Conservation (phyloP, 108 stramenopile genomes). For the Discostella stelligeroides region DNA sequence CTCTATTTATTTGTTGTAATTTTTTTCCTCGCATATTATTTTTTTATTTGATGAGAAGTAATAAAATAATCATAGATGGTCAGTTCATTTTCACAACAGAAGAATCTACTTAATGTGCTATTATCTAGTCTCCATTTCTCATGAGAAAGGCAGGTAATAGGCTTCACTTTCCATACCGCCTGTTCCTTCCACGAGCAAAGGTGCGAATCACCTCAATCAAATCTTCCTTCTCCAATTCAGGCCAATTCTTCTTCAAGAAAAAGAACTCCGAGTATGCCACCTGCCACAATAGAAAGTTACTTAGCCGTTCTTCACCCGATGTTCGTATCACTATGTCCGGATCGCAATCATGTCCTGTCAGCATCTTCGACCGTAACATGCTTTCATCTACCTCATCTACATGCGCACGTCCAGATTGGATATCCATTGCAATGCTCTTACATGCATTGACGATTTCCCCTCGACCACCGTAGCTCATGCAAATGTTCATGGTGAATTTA, state of each 20-base stretch:
- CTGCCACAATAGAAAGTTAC: conserved; percentile 96
- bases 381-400: conserved; percentile 61
- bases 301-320: conserved; percentile 92
- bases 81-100: no score
- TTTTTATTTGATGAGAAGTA: no score
- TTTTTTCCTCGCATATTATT: no score
- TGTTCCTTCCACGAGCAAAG: conserved; percentile 69
- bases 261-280: conserved; percentile 94
- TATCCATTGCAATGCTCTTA: conserved; percentile 57
- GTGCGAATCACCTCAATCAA: conserved; percentile 58
- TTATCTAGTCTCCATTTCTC: no score
- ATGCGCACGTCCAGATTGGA: conserved; percentile 48
- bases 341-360: conserved; percentile 63
- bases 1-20: no score
- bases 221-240: conserved; percentile 75
- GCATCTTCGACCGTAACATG: conserved; percentile 46
- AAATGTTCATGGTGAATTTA: conserved; percentile 87
- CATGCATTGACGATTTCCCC: conserved; percentile 90
- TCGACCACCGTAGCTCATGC: conserved; percentile 92
- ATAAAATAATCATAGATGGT: no score
- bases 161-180: conserved; percentile 86
- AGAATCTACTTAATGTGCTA: no score
- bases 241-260: conserved; percentile 95
- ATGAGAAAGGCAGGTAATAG: no score
- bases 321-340: conserved; percentile 96